Evolutionary conservation across 768 basidiomycete genomes (phyloP).

Genomic region (Amanita phalloides): DNA sequence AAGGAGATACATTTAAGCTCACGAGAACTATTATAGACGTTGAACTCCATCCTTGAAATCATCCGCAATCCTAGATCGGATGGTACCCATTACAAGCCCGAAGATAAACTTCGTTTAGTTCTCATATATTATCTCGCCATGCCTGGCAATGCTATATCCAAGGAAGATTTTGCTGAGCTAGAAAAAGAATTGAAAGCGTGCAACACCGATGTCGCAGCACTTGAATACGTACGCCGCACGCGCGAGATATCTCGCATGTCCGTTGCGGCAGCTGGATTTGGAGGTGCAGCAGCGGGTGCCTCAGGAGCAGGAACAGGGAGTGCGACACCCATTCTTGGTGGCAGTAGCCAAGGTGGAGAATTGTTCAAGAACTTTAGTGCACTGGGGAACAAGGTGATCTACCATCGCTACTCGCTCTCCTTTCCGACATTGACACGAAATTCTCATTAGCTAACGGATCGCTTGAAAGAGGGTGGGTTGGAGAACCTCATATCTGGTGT

Average conservation of each 20-base stretch:
- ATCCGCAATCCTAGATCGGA: constrained; percentile 66
- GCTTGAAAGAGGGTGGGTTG: constrained; percentile 90
- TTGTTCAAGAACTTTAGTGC: constrained; percentile 92
- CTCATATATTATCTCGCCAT: constrained; percentile 93
- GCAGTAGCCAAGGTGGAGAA: constrained; percentile 68
- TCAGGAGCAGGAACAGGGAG: constrained; percentile 30
- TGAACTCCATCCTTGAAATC: constrained; percentile 74
- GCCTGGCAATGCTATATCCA: constrained; percentile 68
- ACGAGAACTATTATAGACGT: constrained; percentile 35
- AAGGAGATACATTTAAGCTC: not conserved
- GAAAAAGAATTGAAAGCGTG: constrained; percentile 78
- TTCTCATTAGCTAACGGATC: constrained; percentile 67
- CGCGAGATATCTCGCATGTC: constrained; percentile 87
- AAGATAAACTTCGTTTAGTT: constrained; percentile 88
- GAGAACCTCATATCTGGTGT: constrained; percentile 97
- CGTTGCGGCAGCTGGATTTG: constrained; percentile 44
- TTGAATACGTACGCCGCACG: constrained; percentile 88
- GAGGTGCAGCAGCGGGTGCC: not conserved
- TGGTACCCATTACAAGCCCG: constrained; percentile 45
- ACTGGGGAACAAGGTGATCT: constrained; percentile 72
- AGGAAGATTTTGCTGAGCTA: constrained; percentile 82
- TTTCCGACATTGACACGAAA: not conserved
- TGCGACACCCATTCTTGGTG: constrained; percentile 51
- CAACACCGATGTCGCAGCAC: constrained; percentile 72
- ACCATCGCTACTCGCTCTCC: not conserved